phyloP scores from a whole-genome alignment of 768 basidiomycete genomes.

The Termitomyces sp. region DNA sequence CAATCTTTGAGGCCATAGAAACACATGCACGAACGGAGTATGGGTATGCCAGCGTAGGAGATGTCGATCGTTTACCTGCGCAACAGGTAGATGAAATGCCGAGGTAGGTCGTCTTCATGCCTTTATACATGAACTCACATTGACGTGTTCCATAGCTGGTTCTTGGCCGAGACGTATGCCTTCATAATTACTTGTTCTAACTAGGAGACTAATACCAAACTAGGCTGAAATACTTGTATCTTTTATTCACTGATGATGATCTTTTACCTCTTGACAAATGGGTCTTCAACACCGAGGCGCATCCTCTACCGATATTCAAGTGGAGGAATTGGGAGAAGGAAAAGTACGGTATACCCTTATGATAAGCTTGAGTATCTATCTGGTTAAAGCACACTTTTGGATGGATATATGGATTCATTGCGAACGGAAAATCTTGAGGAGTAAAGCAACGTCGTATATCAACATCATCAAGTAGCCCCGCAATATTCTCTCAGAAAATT shows the following conservation, averaged over 20 bases:
- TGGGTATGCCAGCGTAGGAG: conserved; percentile 41
- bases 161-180: conserved; percentile 40
- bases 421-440: neutral
- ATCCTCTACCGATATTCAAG: conserved; percentile 70
- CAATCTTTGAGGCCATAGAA: conserved; percentile 43
- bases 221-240: conserved; percentile 66
- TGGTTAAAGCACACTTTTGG: neutral
- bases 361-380: neutral
- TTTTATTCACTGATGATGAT: conserved; percentile 64
- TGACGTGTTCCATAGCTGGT: conserved; percentile 26
- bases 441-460: no score
- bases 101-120: conserved; percentile 30
- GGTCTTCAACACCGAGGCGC: conserved; percentile 68
- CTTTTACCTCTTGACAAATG: conserved; percentile 46
- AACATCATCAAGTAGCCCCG: no score
- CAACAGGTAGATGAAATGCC: conserved; percentile 44
- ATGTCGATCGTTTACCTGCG: conserved; percentile 29
- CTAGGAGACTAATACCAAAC: neutral
- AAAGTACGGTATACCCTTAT: conserved; percentile 31
- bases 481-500: no score
- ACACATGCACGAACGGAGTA: conserved; percentile 35
- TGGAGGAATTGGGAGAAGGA: conserved; percentile 55
- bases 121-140: neutral
- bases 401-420: neutral
- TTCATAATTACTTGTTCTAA: neutral